Evolutionary conservation across 495 filamentous ascomycete genomes (phyloP).

Genomic region (Tuber melanosporum): DNA sequence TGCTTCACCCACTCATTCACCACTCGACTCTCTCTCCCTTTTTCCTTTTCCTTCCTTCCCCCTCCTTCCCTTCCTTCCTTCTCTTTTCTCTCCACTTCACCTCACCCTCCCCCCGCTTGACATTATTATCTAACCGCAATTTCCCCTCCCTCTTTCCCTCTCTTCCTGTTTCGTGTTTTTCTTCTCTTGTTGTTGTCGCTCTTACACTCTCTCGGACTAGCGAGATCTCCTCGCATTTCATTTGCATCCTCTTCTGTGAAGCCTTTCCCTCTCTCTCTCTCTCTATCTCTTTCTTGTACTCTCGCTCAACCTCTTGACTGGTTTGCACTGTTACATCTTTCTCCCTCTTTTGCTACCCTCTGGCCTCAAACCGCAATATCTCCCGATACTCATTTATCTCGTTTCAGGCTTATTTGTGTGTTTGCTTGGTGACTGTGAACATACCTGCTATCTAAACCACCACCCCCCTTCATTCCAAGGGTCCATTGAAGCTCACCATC

Average conservation of each 20-base stretch:
- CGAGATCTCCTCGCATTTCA: constrained; percentile 15
- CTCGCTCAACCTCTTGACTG: constrained; percentile 25
- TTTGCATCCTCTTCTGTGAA: constrained; percentile 23
- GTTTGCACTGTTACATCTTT: constrained; percentile 6
- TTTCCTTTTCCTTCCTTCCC: constrained; percentile 6
- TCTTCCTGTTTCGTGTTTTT: constrained; percentile 29
- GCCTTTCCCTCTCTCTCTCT: constrained; percentile 9
- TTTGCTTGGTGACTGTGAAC: constrained; percentile 16
- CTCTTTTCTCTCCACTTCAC: constrained; percentile 17
- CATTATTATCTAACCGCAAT: constrained; percentile 24
- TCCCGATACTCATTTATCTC: constrained; percentile 6
- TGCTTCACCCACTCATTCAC: not conserved
- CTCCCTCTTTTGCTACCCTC: constrained; percentile 6
- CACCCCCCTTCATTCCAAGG: constrained; percentile 24
- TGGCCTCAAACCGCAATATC: not conserved
- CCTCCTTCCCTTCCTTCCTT: constrained; percentile 24
- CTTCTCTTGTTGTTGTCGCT: constrained; percentile 14
- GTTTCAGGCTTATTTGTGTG: constrained; percentile 9
- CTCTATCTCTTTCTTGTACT: constrained; percentile 6
- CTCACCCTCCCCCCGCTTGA: constrained; percentile 7
- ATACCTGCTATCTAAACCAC: not conserved
- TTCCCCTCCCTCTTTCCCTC: constrained; percentile 14
- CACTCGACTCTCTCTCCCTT: constrained; percentile 2
- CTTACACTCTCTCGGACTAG: constrained; percentile 19
- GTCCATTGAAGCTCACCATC: constrained; percentile 8